Evolutionary conservation across 495 filamentous ascomycete species (phyloP).

Genomic region (Penicillium roqueforti): DNA sequence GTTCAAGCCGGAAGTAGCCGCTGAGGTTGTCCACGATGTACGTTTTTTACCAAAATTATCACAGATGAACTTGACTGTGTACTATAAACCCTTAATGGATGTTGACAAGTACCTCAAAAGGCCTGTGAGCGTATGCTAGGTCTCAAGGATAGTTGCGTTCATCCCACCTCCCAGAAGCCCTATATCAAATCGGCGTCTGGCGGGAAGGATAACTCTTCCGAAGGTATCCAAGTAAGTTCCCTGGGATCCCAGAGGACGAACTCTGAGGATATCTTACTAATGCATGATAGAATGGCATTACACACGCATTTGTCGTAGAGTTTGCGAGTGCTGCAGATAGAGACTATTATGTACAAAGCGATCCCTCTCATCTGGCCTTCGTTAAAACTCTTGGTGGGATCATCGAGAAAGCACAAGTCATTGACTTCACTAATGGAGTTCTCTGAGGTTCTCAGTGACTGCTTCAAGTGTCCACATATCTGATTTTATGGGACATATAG

Average conservation of each 20-base stretch:
- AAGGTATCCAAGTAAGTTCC: constrained; percentile 57
- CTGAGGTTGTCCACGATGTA: constrained; percentile 49
- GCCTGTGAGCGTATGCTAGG: constrained; percentile 33
- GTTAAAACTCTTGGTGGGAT: constrained; percentile 27
- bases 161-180: constrained; percentile 37
- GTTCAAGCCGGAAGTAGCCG: constrained; percentile 46
- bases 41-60: no score
- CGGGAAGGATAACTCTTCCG: constrained; percentile 60
- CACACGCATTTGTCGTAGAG: constrained; percentile 44
- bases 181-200: constrained; percentile 55
- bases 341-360: constrained; percentile 41
- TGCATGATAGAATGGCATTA: constrained; percentile 28
- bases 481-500: background rate
- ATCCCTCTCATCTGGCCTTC: constrained; percentile 39
- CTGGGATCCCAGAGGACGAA: background rate
- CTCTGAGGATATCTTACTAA: background rate
- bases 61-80: background rate
- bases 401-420: constrained; percentile 39
- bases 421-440: constrained; percentile 37
- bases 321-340: constrained; percentile 37
- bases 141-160: constrained; percentile 39
- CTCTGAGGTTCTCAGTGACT: constrained; percentile 8
- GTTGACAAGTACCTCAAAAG: constrained; percentile 12
- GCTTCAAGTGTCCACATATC: background rate
- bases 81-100: background rate